Percentiles rank a stretch among this genome's conserved stretches.
phyloP scores from a whole-genome alignment of 495 filamentous ascomycete genomes.

The Daldinia loculata region DNA sequence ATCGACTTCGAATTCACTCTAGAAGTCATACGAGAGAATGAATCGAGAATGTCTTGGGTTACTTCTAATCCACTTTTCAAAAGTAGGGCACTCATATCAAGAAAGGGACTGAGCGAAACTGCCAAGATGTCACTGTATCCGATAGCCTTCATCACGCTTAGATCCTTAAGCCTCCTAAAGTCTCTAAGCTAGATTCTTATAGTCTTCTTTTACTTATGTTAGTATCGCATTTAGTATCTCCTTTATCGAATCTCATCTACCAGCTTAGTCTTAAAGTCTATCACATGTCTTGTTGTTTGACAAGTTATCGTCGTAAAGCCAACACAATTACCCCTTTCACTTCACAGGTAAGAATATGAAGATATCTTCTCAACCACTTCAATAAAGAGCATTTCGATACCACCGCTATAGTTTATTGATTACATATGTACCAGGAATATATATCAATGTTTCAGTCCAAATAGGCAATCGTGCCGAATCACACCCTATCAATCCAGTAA shows the following conservation, averaged over 20 bases:
- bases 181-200: not conserved
- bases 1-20: not conserved
- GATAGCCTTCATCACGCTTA: too few species aligned
- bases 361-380: too few species aligned
- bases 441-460: constrained; percentile 2
- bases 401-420: too few species aligned
- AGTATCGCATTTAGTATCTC: not conserved
- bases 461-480: constrained; percentile 33
- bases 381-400: too few species aligned
- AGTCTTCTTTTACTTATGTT: not conserved
- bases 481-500: not conserved
- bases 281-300: too few species aligned
- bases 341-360: too few species aligned
- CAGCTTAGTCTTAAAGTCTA: too few species aligned
- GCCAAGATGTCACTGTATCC: not conserved
- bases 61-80: not conserved
- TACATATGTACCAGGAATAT: not conserved
- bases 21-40: not conserved
- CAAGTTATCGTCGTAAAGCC: too few species aligned
- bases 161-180: not conserved
- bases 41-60: not conserved
- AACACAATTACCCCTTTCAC: too few species aligned
- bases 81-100: not conserved
- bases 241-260: not conserved
- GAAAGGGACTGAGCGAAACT: not conserved